phyloP scores from a whole-genome alignment of 257 asterid species.

The Penstemon barbatus region DNA sequence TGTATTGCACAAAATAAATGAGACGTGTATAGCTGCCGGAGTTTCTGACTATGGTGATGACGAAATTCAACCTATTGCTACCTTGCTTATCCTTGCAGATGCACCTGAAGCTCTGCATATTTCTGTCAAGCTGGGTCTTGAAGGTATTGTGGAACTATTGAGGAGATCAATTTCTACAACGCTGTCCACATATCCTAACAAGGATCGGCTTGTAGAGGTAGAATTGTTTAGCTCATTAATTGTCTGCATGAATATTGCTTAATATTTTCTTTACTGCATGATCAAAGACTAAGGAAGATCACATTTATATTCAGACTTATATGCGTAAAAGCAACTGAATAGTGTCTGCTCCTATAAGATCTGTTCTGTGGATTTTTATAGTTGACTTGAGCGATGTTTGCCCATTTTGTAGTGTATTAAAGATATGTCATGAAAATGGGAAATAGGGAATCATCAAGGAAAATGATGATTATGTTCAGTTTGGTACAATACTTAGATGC shows the following conservation, averaged over 20 bases:
- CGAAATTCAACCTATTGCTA: slow-evolving; percentile 92
- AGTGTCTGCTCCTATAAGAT: neutral
- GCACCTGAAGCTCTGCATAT: slow-evolving; percentile 95
- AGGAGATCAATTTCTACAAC: slow-evolving; percentile 82
- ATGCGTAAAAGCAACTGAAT: slow-evolving; percentile 1
- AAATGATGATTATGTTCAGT: neutral
- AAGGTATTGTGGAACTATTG: slow-evolving; percentile 83
- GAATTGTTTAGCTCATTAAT: slow-evolving; percentile 29
- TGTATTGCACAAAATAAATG: slow-evolving; percentile 88
- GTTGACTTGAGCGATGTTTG: slow-evolving; percentile 11
- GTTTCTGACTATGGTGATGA: slow-evolving; percentile 89
- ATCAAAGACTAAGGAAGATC: slow-evolving; percentile 12
- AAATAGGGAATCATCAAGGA: neutral
- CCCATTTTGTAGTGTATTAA: slow-evolving; percentile 9
- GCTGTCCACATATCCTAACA: slow-evolving; percentile 79
- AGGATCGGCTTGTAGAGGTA: slow-evolving; percentile 87
- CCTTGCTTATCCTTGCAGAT: slow-evolving; percentile 92
- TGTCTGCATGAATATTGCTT: slow-evolving; percentile 8
- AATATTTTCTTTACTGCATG: slow-evolving; percentile 19
- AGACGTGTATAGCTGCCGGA: slow-evolving; percentile 70
- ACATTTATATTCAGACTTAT: slow-evolving; percentile 19
- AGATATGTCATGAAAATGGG: slow-evolving; percentile 5
- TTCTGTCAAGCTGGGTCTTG: slow-evolving; percentile 91
- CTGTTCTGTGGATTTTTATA: slow-evolving; percentile 13
- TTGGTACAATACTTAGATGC: slow-evolving; percentile 11